Base-by-base conservation (phyloP, 2,329 filamentous ascomycete species). In the Aspergillus versicolor region DNA sequence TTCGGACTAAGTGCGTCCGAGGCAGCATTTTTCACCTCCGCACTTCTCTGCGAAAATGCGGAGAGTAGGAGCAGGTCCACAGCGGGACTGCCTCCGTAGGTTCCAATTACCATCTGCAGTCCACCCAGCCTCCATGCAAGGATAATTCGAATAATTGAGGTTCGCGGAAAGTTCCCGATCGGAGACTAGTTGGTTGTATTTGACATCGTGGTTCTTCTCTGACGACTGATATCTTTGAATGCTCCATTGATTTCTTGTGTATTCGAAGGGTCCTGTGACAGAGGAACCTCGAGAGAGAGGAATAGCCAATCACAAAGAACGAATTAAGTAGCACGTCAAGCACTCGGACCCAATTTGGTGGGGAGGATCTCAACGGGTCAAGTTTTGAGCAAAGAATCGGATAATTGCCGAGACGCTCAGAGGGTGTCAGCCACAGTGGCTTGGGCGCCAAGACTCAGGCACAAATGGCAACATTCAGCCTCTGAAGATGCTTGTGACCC, bases 351-450 rank as follows among this genome's bases (percentile, higher is more conserved):
- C 27, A 30, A 30, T 30, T 4, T 30, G 27, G 27, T 30, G 27
- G 27, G 9, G 27, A 30, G 27, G 27, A 30, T 30, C 27, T 30
- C 24, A 27, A 27, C 7, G 24, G 24, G 24, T 27, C 27, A 30
- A 30, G 27, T 11, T 30, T 30, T 3, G 9, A 11, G 27, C 27
- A 30, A 9, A 30, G n/a, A 15, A 38, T 47, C 44, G 52, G 52
- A 54, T 19, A 12, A 46, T 30, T 27, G 9, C 51, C 51, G 51
- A 53, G 32, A 30, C 34, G 15, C 30, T 17, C 19, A 19, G 19
- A 51, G 19, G 8, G 30, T 22, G 38, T 48, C 43, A 57, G 55
- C 55, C 55, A 57, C 55, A 24, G 56, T 58, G 56, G 56, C 56
- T 54, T 27, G 44, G n/a, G 24, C 13, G 51, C 47, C 56, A 55